These are phyloP conservation scores for Cutaneotrichosporon cutaneum DNA, from an alignment of 1,284 basidiomycete genomes.

Conservation along the genomic window DNA sequence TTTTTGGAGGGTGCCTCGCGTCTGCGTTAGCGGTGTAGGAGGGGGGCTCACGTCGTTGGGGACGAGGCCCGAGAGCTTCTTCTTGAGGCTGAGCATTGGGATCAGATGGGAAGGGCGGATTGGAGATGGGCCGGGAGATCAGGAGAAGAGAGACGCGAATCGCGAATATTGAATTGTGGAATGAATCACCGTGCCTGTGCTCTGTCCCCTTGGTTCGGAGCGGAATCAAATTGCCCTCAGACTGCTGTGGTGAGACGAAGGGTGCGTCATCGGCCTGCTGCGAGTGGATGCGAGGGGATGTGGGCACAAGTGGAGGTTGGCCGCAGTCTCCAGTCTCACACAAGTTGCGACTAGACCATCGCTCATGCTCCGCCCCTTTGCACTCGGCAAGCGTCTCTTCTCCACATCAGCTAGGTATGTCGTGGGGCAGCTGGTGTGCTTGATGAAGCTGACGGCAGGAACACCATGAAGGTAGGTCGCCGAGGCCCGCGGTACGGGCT, in stretches of 20 bases:
- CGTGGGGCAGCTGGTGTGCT: neutral
- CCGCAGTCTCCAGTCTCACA: neutral
- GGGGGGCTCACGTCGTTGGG: conserved; percentile 27
- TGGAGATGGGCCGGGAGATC: neutral
- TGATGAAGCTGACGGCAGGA: conserved; percentile 3
- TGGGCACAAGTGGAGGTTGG: neutral
- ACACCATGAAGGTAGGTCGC: conserved; percentile 4
- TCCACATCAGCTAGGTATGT: neutral
- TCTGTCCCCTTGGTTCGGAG: neutral
- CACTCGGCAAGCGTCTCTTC: neutral
- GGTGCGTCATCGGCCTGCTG: neutral
- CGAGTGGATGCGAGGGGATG: neutral
- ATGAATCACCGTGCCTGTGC: conserved; percentile 1
- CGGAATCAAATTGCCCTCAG: no score
- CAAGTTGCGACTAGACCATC: neutral
- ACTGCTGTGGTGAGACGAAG: no score
- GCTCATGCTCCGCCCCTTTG: neutral
- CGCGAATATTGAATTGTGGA: conserved; percentile 1
- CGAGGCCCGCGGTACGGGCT: no score
- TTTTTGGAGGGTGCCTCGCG: conserved; percentile 34
- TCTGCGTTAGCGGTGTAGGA: neutral
- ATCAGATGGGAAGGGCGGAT: neutral
- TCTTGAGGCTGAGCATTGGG: conserved; percentile 26
- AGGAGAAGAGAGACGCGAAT: neutral
- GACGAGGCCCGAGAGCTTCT: conserved; percentile 27